Evolutionary conservation across 495 filamentous ascomycete species (phyloP).

Genomic region (Massariosphaeria phaeospora): DNA sequence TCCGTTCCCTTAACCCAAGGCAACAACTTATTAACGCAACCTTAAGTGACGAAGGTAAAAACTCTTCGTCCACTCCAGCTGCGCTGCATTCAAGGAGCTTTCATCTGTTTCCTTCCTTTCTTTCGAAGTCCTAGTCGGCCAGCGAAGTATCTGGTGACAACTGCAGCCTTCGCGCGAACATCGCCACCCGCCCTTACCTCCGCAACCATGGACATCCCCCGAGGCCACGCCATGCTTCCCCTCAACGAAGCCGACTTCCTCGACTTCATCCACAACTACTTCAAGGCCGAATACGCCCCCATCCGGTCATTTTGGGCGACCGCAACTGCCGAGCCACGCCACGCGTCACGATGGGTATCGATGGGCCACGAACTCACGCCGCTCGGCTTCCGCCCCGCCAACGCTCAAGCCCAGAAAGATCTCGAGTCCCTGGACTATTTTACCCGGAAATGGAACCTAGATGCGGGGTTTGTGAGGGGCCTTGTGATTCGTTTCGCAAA

Average conservation of each 20-base stretch:
- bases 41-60: too few relatives aligned
- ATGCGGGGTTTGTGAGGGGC: slow-evolving; percentile 24
- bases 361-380: slow-evolving; percentile 30
- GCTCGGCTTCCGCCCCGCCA: slow-evolving; percentile 22
- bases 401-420: slow-evolving; percentile 33
- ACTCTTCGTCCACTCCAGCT: too few relatives aligned
- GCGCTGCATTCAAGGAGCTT: too few relatives aligned
- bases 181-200: background rate
- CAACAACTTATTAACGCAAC: slow-evolving; percentile 16
- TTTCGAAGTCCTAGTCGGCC: too few relatives aligned
- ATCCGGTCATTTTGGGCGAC: slow-evolving; percentile 31
- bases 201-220: slow-evolving; percentile 25
- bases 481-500: slow-evolving; percentile 28
- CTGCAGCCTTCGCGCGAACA: too few relatives aligned
- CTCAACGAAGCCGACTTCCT: slow-evolving; percentile 22
- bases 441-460: slow-evolving; percentile 17
- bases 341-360: slow-evolving; percentile 19
- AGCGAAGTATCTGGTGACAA: too few relatives aligned
- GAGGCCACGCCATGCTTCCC: slow-evolving; percentile 29
- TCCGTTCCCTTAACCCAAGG: slow-evolving; percentile 9
- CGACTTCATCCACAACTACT: slow-evolving; percentile 32
- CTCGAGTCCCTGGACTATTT: slow-evolving; percentile 29
- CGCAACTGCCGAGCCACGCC: slow-evolving; percentile 24
- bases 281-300: slow-evolving; percentile 29
- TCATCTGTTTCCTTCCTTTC: too few relatives aligned